These are phyloP conservation scores for Mucor circinelloides DNA, from an alignment of 371 early-diverging fungal genomes.

Conservation along the genomic window DNA sequence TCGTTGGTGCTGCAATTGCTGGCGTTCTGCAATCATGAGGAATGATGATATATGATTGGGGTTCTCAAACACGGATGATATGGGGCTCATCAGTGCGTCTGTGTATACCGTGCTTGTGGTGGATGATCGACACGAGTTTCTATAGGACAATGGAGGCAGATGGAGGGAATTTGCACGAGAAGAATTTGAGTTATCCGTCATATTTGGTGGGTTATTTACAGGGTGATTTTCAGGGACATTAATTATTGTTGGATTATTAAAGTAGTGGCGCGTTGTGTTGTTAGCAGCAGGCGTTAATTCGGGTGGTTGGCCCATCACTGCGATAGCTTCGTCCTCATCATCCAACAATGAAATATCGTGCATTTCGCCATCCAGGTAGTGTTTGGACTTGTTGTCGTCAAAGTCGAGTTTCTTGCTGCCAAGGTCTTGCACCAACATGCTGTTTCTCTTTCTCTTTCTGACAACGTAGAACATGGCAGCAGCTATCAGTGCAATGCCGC, in stretches of 20 bases:
- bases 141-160: neutral
- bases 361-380: neutral
- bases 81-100: conserved; percentile 8
- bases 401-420: neutral
- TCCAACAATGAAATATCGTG: conserved; percentile 6
- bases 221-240: neutral
- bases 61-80: neutral
- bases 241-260: neutral
- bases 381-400: neutral
- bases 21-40: conserved; percentile 19
- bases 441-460: conserved; percentile 13
- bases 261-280: neutral
- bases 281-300: neutral
- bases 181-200: neutral
- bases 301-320: neutral
- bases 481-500: conserved; percentile 18
- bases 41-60: neutral
- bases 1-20: conserved; percentile 12
- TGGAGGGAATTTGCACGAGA: neutral
- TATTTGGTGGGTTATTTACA: neutral
- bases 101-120: neutral
- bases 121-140: conserved; percentile 1
- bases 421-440: neutral
- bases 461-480: conserved; percentile 16
- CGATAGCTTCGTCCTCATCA: neutral